These are phyloP conservation scores for Trichoderma polysporum DNA, from an alignment of 2,329 filamentous ascomycete genomes.

Conservation along the genomic window DNA sequence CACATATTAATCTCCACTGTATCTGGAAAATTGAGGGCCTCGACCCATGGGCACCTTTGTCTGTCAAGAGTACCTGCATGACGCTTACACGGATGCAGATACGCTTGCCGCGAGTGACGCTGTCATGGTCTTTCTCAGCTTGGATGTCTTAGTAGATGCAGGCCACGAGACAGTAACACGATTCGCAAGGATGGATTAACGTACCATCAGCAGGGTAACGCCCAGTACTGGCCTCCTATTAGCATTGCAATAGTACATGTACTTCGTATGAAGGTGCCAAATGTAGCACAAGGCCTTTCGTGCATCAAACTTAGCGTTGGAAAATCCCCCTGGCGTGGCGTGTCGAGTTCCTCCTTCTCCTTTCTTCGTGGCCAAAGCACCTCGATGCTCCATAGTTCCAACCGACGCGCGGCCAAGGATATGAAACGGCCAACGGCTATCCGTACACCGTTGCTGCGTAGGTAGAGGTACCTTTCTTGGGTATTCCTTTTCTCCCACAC, in stretches of 20 bases:
- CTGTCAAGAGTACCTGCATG: not conserved
- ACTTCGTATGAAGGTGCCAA: not conserved
- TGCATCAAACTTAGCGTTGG: not conserved
- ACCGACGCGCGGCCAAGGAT: not conserved
- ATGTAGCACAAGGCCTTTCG: not conserved
- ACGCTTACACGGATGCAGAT: not conserved
- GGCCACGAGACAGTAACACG: not conserved
- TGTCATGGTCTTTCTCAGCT: not conserved
- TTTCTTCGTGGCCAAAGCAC: slow-evolving; percentile 14
- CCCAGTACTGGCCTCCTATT: not conserved
- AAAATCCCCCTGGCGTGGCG: not conserved
- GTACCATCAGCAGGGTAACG: not conserved
- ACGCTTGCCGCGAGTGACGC: not conserved
- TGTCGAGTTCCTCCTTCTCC: slow-evolving; percentile 8
- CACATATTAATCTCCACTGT: not conserved
- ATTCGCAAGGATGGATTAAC: not conserved
- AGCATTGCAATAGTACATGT: not conserved
- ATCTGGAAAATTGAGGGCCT: not conserved
- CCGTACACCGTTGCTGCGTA: not conserved
- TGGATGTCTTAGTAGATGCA: not conserved
- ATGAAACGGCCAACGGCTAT: not conserved
- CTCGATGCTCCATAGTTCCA: slow-evolving; percentile 1
- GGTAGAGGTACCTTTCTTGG: not conserved
- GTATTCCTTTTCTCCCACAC: not conserved
- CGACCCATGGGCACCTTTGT: not conserved